phyloP scores from a whole-genome alignment of 306 rosid genomes.

The Senna tora region DNA sequence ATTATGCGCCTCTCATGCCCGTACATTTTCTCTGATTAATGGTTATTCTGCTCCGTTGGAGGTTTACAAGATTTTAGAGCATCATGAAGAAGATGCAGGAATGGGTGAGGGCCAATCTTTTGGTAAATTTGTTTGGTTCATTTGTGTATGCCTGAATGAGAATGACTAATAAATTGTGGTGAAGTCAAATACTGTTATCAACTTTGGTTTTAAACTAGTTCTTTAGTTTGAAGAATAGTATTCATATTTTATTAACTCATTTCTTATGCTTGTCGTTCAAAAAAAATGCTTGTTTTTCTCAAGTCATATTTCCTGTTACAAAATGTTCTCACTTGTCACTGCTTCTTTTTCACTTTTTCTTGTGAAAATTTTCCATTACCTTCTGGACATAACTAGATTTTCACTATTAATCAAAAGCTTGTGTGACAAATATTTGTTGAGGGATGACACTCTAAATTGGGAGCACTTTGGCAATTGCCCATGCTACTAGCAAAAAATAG shows the following conservation, averaged over 20 bases:
- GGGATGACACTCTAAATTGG: slow-evolving; percentile 9
- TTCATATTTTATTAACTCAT: slow-evolving; percentile 1
- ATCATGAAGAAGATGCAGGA: slow-evolving; percentile 71
- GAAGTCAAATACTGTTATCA: not conserved
- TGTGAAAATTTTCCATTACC: not conserved
- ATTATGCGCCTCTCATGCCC: slow-evolving; percentile 85
- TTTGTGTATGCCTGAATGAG: not conserved
- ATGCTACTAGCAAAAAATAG: not conserved
- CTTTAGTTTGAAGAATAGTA: slow-evolving; percentile 3
- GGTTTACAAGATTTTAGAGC: slow-evolving; percentile 86
- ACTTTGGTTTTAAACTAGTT: not conserved
- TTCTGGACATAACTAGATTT: not conserved
- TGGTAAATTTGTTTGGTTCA: slow-evolving; percentile 15
- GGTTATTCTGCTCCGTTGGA: slow-evolving; percentile 95
- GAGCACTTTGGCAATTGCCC: not conserved
- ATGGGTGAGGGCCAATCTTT: slow-evolving; percentile 54
- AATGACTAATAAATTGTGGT: not conserved
- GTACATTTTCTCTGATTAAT: slow-evolving; percentile 89
- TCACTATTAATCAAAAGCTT: slow-evolving; percentile 6
- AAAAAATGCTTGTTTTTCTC: not conserved
- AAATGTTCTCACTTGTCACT: not conserved
- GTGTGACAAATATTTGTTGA: slow-evolving; percentile 2
- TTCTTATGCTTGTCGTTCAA: not conserved
- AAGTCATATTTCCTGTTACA: slow-evolving; percentile 9
- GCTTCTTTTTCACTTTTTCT: not conserved